A percentile compares a stretch with the other conserved stretches of the same genome.
These are phyloP conservation scores for Filobasidium uniguttulatum DNA, from an alignment of 1,284 basidiomycete species.

Conservation along the genomic window DNA sequence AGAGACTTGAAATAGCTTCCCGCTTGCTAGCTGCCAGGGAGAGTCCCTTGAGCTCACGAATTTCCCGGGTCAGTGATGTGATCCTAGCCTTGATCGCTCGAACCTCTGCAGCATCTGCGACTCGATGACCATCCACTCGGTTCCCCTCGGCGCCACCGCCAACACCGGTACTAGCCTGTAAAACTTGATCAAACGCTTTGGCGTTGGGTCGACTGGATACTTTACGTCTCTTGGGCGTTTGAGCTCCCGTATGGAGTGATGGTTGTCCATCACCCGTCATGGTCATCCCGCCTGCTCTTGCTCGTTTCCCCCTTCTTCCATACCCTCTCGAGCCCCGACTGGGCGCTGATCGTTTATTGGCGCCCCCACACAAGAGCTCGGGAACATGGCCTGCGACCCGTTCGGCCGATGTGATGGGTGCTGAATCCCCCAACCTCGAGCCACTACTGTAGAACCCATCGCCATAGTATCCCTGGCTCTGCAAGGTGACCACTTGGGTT, in stretches of 20 bases:
- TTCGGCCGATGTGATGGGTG: neutral
- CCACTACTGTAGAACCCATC: conserved; percentile 21
- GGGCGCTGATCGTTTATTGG: conserved; percentile 8
- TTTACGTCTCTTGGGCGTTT: conserved; percentile 14
- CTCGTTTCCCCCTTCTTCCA: neutral
- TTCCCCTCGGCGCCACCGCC: conserved; percentile 6
- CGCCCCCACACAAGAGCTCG: conserved; percentile 13
- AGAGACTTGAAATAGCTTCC: conserved; percentile 3
- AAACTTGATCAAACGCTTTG: conserved; percentile 7
- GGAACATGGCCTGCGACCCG: conserved; percentile 5
- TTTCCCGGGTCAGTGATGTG: neutral
- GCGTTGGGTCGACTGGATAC: conserved; percentile 8
- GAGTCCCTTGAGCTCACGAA: neutral
- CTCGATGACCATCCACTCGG: conserved; percentile 5
- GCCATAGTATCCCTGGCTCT: conserved; percentile 30
- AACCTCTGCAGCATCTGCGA: neutral
- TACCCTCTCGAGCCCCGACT: conserved; percentile 4
- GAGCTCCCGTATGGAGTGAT: conserved; percentile 2
- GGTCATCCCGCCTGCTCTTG: neutral
- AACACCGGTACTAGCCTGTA: no score
- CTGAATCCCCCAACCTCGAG: conserved; percentile 2
- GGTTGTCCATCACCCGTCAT: conserved; percentile 3
- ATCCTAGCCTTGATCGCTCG: neutral
- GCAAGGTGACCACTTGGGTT: conserved; percentile 26
- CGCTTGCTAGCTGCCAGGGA: conserved; percentile 2